Evolutionary conservation across 768 basidiomycete genomes (phyloP).

Genomic region (Hortiboletus campestris): DNA sequence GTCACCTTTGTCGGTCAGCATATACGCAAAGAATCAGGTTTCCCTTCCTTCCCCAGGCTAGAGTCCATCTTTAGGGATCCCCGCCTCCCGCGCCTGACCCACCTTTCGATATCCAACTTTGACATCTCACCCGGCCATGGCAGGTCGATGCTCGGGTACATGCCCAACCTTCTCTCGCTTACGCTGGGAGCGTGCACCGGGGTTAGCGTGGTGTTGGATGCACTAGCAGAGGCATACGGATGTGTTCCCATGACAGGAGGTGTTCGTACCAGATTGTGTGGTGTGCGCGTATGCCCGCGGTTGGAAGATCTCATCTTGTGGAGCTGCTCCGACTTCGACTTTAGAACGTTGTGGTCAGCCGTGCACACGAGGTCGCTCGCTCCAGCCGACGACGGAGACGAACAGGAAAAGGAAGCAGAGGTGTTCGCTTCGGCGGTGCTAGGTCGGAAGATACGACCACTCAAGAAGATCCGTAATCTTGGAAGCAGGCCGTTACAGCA

Average conservation of each 20-base stretch:
- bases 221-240: constrained; percentile 39
- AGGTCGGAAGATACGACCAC: constrained; percentile 35
- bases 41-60: constrained; percentile 43
- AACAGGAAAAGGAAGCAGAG: constrained; percentile 14
- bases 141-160: constrained; percentile 48
- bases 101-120: constrained; percentile 50
- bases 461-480: constrained; percentile 30
- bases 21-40: constrained; percentile 17
- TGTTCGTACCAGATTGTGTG: constrained; percentile 22
- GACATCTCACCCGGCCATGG: constrained; percentile 39
- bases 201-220: constrained; percentile 39
- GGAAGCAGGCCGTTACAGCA: constrained; percentile 8
- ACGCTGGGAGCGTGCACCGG: constrained; percentile 48
- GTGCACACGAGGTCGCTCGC: constrained; percentile 34
- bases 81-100: constrained; percentile 48
- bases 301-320: constrained; percentile 51
- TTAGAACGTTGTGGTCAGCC: constrained; percentile 35
- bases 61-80: constrained; percentile 58
- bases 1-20: constrained; percentile 39
- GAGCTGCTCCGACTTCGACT: constrained; percentile 47
- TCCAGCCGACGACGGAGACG: constrained; percentile 14
- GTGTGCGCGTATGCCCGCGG: constrained; percentile 48
- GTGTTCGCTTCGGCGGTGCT: constrained; percentile 25
- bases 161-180: constrained; percentile 47
- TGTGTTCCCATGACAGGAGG: constrained; percentile 12